Percentiles rank a stretch among this genome's conserved stretches.
These are phyloP conservation scores for Alternaria dauci DNA, from an alignment of 2,329 filamentous ascomycete species.

Conservation along the genomic window DNA sequence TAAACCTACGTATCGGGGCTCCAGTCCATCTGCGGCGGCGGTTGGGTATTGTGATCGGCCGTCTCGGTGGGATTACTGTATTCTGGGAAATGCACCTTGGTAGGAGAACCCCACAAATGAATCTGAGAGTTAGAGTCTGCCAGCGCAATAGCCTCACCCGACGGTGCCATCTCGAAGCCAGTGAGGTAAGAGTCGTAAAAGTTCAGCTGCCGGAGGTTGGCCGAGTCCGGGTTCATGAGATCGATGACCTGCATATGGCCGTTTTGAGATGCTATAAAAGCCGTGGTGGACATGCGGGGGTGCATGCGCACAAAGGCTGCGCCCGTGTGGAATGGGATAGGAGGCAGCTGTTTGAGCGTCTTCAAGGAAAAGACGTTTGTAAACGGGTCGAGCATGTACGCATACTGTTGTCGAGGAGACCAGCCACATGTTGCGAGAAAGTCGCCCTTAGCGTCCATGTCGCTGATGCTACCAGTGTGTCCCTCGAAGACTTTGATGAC, in stretches of 20 bases:
- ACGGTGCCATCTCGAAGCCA: constrained; percentile 85
- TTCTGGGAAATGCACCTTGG: constrained; percentile 87
- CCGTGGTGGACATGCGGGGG: constrained; percentile 92
- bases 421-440: constrained; percentile 96
- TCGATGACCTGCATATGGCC: constrained; percentile 97
- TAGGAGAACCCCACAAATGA: constrained; percentile 87
- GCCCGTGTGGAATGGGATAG: constrained; percentile 89
- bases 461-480: constrained; percentile 86
- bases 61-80: constrained; percentile 79
- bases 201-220: constrained; percentile 84
- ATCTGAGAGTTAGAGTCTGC: constrained; percentile 80
- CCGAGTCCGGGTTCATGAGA: constrained; percentile 89
- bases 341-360: constrained; percentile 84
- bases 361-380: constrained; percentile 97
- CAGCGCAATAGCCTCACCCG: constrained; percentile 83
- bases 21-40: constrained; percentile 71
- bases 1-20: constrained; percentile 70
- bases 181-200: constrained; percentile 74
- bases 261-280: constrained; percentile 88
- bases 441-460: constrained; percentile 97
- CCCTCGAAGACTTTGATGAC: constrained; percentile 90
- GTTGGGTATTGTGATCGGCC: constrained; percentile 68
- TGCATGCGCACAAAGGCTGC: constrained; percentile 97
- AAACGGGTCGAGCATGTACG: constrained; percentile 86
- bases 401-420: constrained; percentile 80